Evolutionary conservation across 768 basidiomycete genomes (phyloP), one percentile per base, ranked within the genome.

Genomic region (Lentinula guzmanii): DNA sequence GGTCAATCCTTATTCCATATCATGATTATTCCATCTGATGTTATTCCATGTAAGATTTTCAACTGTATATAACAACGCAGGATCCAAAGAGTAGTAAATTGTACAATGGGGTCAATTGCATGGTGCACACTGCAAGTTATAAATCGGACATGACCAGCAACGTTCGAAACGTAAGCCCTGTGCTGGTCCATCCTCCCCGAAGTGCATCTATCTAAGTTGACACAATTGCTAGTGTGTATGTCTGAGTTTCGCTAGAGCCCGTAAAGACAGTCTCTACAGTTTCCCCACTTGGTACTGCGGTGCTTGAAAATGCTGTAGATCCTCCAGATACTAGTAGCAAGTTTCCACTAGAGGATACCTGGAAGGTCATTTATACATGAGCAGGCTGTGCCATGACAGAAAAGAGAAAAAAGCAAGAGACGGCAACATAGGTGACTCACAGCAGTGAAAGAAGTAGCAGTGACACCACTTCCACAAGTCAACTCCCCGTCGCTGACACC

Each of bases 401-500:
- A 51, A 24, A 9, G 31, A 51, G 21, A 61, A 60, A 13, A 11
- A 42, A 48, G 31, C 24, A n/a, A 37, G 43, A 43, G 58, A 28
- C 45, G 53, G 43, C 61, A 34, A 48, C n/a, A 52, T 18, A 60
- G 4, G 21, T 13, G 16, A 41, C 53, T 54, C 11, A 86, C 84
- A 21, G 82, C 82, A 61, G 81, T 78, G 72, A 85, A 85, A 10
- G 73, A 72, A 2, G 80, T 77, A 15, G 74, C 67, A 18, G 76
- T 67, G 9, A 82, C 80, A 11, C 82, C 78, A 64, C 77, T 82
- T 8, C 81, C 84, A 68, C 85, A 86, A 1, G 76, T 65, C 55
- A 86, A 74, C 39, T 70, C 61, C 6, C 81, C 79, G 51, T 70
- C 66, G 18, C 75, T 76, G 42, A 86, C 77, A 16, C 79, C 82